phyloP scores from a whole-genome alignment of 768 basidiomycete genomes.

The Botryobasidium botryosum region DNA sequence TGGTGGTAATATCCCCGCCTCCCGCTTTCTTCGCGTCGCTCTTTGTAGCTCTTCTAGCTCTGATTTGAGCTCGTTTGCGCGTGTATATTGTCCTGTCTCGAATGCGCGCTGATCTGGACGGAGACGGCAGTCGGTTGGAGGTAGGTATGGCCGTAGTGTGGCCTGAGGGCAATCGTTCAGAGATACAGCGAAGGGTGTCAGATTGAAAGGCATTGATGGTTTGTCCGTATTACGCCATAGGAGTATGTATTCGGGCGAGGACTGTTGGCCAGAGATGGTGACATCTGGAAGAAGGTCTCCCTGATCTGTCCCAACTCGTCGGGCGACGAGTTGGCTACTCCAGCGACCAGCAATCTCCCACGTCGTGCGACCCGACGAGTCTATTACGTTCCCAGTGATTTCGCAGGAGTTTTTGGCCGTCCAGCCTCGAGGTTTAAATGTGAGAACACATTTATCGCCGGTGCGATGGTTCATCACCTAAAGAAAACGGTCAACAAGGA shows the following conservation, averaged over 20 bases:
- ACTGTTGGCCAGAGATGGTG: constrained; percentile 28
- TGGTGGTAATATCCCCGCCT: constrained; percentile 49
- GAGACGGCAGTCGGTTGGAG: constrained; percentile 82
- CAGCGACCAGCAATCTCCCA: constrained; percentile 92
- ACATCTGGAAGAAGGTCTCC: constrained; percentile 61
- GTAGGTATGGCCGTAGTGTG: constrained; percentile 50
- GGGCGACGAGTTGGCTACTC: constrained; percentile 87
- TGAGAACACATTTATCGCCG: constrained; percentile 68
- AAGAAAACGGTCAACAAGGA: not conserved
- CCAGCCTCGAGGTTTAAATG: constrained; percentile 96
- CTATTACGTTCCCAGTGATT: constrained; percentile 71
- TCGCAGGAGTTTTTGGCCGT: constrained; percentile 82
- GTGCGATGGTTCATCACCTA: constrained; percentile 83
- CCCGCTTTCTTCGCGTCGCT: constrained; percentile 49
- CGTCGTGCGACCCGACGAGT: constrained; percentile 41
- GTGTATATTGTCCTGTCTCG: constrained; percentile 72
- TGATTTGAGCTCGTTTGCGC: constrained; percentile 63
- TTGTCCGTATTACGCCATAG: constrained; percentile 91
- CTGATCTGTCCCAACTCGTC: constrained; percentile 40
- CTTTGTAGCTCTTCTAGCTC: constrained; percentile 75
- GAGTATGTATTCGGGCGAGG: constrained; percentile 54
- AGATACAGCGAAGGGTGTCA: constrained; percentile 87
- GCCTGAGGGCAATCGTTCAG: constrained; percentile 73
- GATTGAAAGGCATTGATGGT: constrained; percentile 70
- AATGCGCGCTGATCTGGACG: constrained; percentile 92